Percentiles rank a stretch among this genome's conserved stretches.
phyloP scores from a whole-genome alignment of 106 monocot species.

The Dendrobium officinale region DNA sequence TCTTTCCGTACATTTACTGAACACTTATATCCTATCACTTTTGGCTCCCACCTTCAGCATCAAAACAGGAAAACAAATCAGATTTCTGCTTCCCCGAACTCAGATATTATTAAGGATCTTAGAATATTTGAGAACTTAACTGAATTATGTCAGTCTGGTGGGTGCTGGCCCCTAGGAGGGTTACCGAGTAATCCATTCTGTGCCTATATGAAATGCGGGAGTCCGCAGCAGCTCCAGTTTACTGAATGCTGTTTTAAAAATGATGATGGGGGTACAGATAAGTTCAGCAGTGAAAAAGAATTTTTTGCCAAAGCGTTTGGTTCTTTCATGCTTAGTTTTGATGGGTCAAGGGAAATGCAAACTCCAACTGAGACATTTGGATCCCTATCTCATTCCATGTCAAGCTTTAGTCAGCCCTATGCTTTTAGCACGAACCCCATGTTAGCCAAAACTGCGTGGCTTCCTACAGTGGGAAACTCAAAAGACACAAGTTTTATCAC shows the following conservation, averaged over 20 bases:
- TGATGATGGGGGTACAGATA: constrained; percentile 11
- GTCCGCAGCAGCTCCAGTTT: constrained; percentile 10
- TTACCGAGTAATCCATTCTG: constrained; percentile 44
- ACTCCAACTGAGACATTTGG: constrained; percentile 8
- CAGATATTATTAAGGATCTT: background rate
- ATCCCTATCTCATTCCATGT: constrained; percentile 11
- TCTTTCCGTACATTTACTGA: constrained; percentile 6
- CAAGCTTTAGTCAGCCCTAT: constrained; percentile 21
- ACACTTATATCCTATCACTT: background rate
- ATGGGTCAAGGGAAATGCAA: constrained; percentile 10
- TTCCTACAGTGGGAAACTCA: constrained; percentile 17
- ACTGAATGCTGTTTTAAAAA: constrained; percentile 1
- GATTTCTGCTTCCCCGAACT: constrained; percentile 10
- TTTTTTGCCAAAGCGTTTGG: constrained; percentile 19
- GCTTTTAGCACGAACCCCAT: constrained; percentile 60
- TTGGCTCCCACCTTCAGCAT: background rate
- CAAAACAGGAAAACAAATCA: constrained; percentile 11
- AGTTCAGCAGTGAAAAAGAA: constrained; percentile 13
- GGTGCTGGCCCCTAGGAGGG: constrained; percentile 54
- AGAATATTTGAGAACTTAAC: constrained; percentile 3
- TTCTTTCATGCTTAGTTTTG: constrained; percentile 15
- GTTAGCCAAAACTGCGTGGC: constrained; percentile 32
- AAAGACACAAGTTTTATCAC: constrained; percentile 18
- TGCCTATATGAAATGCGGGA: constrained; percentile 13
- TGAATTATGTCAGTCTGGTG: constrained; percentile 26